phyloP scores from a whole-genome alignment of 2,329 filamentous ascomycete species.

The Xylaria digitata region DNA sequence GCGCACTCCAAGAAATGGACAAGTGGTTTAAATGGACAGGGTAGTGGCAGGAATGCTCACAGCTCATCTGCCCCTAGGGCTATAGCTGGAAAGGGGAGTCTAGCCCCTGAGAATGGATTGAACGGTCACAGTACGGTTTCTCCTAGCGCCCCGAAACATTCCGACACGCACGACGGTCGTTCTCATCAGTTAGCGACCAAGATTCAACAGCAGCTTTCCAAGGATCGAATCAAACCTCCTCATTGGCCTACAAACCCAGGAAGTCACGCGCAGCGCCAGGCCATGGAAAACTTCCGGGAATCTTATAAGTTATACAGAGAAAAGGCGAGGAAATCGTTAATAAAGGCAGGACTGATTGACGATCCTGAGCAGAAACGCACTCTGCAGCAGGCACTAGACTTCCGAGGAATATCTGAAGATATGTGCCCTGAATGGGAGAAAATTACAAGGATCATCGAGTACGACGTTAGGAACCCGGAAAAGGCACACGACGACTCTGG shows the following conservation, averaged over 20 bases:
- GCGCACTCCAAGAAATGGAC: conserved; percentile 38
- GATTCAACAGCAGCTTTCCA: conserved; percentile 64
- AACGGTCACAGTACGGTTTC: neutral
- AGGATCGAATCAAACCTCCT: conserved; percentile 65
- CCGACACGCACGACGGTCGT: conserved; percentile 36
- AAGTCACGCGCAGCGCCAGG: conserved; percentile 61
- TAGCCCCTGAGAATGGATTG: conserved; percentile 1
- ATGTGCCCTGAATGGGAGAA: conserved; percentile 78
- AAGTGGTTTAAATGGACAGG: conserved; percentile 30
- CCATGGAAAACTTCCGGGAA: conserved; percentile 66
- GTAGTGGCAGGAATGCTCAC: conserved; percentile 38
- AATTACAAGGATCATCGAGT: conserved; percentile 70
- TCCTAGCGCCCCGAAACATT: neutral
- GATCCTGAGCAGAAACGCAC: conserved; percentile 72
- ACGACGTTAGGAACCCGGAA: conserved; percentile 67
- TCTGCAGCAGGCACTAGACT: conserved; percentile 72
- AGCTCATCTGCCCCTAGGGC: conserved; percentile 25
- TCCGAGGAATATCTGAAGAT: conserved; percentile 75
- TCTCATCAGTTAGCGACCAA: conserved; percentile 55
- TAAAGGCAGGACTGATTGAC: conserved; percentile 70
- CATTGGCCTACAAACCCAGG: conserved; percentile 67
- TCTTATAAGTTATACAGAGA: conserved; percentile 67
- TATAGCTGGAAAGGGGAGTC: conserved; percentile 31
- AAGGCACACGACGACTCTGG: conserved; percentile 57
- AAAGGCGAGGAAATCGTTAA: conserved; percentile 67